Base-by-base conservation (phyloP, 371 early-diverging fungal species). In the Rhizopus sp. region DNA sequence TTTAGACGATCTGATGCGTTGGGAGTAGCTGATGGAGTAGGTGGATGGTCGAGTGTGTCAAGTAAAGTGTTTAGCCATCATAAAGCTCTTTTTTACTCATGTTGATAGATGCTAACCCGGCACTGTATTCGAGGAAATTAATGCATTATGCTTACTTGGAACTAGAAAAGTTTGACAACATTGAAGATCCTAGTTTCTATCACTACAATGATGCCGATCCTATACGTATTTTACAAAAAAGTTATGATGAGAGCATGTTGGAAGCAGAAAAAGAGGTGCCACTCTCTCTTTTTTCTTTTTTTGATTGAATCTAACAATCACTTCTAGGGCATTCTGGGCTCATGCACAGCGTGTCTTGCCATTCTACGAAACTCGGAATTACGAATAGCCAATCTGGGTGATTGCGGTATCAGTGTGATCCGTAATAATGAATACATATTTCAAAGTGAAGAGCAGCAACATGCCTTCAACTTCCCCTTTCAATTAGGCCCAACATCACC, bases 371-470 rank as follows among this genome's bases (percentile, higher is more conserved):
- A 93, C 59, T 90, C 94, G 60, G 94, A 94, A 70, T 77, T 97
- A 33, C 84, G 93, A 0, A 86, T 97, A 46, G 90, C 94, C 1
- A 94, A 94, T 59, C 72, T 97, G 34, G 97, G 97, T 33, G 96
- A 97, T 72, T 93, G 94, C 68, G 94, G 93, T 2, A 73, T 96
- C 46, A 78, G 87, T 46, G 77, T 97, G 5, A 88, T 96, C 50
- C 88, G 97, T 23, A 77, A 84, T 50, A 85, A 87, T 51, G 87
- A 90, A 55, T 82, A 89, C 66, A 79, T 94, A 7, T 96, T 95
- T 69, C 85, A 94, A 52, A 93, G 89, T 32, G 95, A 95, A 69
- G 90, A 89, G 59, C 91, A 89, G 59, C 92, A 92, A 59, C 90
- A 90, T 67, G 86, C 88, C 13, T 90, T 90, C 61, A 90, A 90